Base-by-base conservation (phyloP, 2,329 filamentous ascomycete species). In the Pseudopyricularia javanii region DNA sequence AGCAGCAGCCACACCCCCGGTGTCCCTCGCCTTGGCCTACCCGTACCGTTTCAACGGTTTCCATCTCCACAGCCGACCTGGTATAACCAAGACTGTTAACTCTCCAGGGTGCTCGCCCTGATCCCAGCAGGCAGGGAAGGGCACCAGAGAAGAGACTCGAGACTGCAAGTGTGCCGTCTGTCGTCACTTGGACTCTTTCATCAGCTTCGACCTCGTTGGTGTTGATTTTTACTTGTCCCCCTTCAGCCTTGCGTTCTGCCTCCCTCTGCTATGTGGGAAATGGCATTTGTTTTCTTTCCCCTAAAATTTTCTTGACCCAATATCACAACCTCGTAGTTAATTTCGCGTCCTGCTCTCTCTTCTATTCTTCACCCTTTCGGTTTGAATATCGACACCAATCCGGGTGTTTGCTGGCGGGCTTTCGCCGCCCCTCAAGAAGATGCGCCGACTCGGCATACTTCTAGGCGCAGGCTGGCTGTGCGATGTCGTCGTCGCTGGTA, bases 401-500 rank as follows among this genome's bases (percentile, higher is more conserved):
- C 7, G 7, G 35, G 24, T 26, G 9, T 9, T 22, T 9, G 28
- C 28, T 30, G 9, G 50, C 37, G 34, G 24, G 24, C 28, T 15
- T 28, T 32, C 35, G 50, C 50, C 50, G 24, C 28, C n/a, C 26
- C n/a, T n/a, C 15, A 30, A n/a, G 37, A 40, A 24, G 14, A 55
- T 55, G 51, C 50, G 24, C 34, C 49, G 20, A 49, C 40, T 22
- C 20, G 35, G 47, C 26, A 53, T 43, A 45, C 6, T 53, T 24
- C 17, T 53, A 5, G 40, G 11, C 15, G n/a, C 26, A 20, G 40
- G 20, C 26, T 52, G 61, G 51, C 61, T 66, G 56, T 64, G 59
- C 59, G 56, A 62, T 62, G 60, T 59, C 57, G 62, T 63, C 59
- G 58, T 53, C 57, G 52, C 45, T 28, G 50, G 32, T 28, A 53